phyloP scores from a whole-genome alignment of 2,329 filamentous ascomycete genomes.

The Helotiales sp. region DNA sequence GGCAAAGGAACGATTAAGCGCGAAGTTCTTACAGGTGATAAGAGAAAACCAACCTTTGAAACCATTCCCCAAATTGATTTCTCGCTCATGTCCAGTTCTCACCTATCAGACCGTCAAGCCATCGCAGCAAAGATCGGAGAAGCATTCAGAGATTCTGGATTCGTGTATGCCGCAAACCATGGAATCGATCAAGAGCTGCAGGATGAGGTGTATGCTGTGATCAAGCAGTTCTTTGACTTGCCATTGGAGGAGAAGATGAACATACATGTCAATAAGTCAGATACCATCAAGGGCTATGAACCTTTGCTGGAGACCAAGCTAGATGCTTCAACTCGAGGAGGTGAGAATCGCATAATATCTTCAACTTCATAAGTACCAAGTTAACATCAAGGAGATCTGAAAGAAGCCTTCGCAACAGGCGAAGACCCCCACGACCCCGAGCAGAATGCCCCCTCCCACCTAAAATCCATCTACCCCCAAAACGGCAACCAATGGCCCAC shows the following conservation, averaged over 20 bases:
- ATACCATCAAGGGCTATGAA: slow-evolving; percentile 42
- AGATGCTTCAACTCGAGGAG: slow-evolving; percentile 10
- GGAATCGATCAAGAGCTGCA: slow-evolving; percentile 34
- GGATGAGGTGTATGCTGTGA: slow-evolving; percentile 13
- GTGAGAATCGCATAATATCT: slow-evolving; percentile 15
- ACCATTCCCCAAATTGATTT: slow-evolving; percentile 13
- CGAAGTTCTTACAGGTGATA: slow-evolving; percentile 2
- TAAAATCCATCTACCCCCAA: slow-evolving; percentile 68
- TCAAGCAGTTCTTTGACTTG: slow-evolving; percentile 18
- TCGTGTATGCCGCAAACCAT: slow-evolving; percentile 45
- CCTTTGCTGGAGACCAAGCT: slow-evolving; percentile 39
- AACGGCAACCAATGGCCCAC: slow-evolving; percentile 97
- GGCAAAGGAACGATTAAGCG: slow-evolving; percentile 10
- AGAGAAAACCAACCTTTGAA: slow-evolving; percentile 14
- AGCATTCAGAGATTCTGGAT: slow-evolving; percentile 31
- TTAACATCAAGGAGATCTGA: slow-evolving; percentile 41
- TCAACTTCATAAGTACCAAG: background rate
- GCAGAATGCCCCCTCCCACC: slow-evolving; percentile 37
- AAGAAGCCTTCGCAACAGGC: slow-evolving; percentile 38
- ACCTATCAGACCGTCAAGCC: background rate
- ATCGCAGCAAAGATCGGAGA: slow-evolving; percentile 8
- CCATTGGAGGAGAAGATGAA: slow-evolving; percentile 40
- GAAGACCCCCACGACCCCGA: slow-evolving; percentile 47
- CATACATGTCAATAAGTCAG: slow-evolving; percentile 23
- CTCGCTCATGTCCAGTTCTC: background rate